Conservation (phyloP, 805 yeast genomes). For the Candida sithepensis region DNA sequence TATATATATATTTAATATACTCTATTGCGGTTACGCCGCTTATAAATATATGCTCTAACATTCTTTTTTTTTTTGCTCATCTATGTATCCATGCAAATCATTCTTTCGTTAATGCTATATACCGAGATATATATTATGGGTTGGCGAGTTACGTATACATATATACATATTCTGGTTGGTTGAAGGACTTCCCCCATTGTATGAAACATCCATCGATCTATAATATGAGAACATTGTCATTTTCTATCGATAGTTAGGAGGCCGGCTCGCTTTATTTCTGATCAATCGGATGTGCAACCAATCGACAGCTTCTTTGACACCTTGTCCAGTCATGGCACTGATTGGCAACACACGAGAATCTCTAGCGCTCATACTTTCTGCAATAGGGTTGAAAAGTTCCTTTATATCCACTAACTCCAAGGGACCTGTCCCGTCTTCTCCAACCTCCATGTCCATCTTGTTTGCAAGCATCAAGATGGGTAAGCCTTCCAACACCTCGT, state of each 20-base stretch:
- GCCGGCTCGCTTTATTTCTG: constrained; percentile 58
- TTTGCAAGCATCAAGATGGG: constrained; percentile 95
- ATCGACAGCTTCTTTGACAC: constrained; percentile 81
- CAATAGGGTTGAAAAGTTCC: constrained; percentile 76
- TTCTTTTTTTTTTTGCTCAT: too few relatives aligned
- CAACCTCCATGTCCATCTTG: constrained; percentile 87
- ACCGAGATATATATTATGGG: background rate
- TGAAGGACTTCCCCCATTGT: too few relatives aligned
- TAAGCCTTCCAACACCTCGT: constrained; percentile 62
- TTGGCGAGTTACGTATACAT: background rate
- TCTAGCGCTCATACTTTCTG: constrained; percentile 82
- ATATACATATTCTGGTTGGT: background rate
- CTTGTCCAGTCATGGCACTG: constrained; percentile 80
- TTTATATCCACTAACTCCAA: constrained; percentile 77
- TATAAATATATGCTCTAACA: too few relatives aligned
- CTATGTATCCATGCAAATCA: too few relatives aligned
- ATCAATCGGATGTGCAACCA: constrained; percentile 78
- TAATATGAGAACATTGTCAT: too few relatives aligned
- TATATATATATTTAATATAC: too few relatives aligned
- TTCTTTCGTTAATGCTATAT: too few relatives aligned
- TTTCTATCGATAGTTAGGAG: constrained; percentile 37
- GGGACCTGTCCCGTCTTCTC: constrained; percentile 50
- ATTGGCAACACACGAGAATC: constrained; percentile 89
- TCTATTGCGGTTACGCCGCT: too few relatives aligned
- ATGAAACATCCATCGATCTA: too few relatives aligned